Evolutionary conservation across 176 grass and related monocot species (phyloP).

Genomic region (Zoysia pacifica): DNA sequence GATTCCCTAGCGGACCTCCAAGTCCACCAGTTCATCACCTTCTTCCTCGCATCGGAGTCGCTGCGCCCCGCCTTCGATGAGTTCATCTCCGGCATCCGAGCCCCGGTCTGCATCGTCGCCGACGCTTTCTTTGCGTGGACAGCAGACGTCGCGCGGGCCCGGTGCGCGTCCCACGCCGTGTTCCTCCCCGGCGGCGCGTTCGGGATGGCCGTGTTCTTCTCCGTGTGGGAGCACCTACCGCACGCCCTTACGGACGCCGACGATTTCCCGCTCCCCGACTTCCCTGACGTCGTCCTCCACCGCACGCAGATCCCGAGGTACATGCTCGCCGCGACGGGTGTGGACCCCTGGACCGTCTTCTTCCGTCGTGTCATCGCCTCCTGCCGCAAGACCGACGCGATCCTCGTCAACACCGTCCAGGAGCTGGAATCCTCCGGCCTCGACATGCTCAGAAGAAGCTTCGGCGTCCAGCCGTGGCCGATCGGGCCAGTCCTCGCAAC

Average conservation of each 20-base stretch:
- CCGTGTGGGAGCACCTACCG: constrained; percentile 55
- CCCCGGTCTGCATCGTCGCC: constrained; percentile 52
- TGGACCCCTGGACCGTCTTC: constrained; percentile 54
- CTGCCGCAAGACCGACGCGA: constrained; percentile 33
- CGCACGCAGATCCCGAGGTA: constrained; percentile 51
- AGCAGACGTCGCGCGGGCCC: constrained; percentile 38
- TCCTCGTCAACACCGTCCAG: constrained; percentile 62
- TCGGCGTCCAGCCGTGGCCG: constrained; percentile 24
- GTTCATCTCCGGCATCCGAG: constrained; percentile 37
- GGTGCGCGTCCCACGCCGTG: constrained; percentile 44
- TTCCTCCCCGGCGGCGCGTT: constrained; percentile 59
- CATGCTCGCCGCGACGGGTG: constrained; percentile 36
- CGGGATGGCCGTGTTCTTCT: constrained; percentile 48
- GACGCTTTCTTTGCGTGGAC: constrained; percentile 67
- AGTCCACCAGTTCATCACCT: constrained; percentile 49
- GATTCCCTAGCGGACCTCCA: constrained; percentile 52
- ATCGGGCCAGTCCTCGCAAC: constrained; percentile 50
- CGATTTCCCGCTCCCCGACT: constrained; percentile 46
- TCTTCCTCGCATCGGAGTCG: constrained; percentile 56
- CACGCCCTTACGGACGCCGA: constrained; percentile 34
- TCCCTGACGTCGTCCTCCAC: constrained; percentile 51
- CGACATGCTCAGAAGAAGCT: constrained; percentile 40
- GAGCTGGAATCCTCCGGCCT: constrained; percentile 58
- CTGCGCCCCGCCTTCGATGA: constrained; percentile 57
- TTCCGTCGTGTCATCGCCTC: constrained; percentile 28